Conservation (phyloP, 2,329 filamentous ascomycete species). For the Ampelomyces quisqualis region DNA sequence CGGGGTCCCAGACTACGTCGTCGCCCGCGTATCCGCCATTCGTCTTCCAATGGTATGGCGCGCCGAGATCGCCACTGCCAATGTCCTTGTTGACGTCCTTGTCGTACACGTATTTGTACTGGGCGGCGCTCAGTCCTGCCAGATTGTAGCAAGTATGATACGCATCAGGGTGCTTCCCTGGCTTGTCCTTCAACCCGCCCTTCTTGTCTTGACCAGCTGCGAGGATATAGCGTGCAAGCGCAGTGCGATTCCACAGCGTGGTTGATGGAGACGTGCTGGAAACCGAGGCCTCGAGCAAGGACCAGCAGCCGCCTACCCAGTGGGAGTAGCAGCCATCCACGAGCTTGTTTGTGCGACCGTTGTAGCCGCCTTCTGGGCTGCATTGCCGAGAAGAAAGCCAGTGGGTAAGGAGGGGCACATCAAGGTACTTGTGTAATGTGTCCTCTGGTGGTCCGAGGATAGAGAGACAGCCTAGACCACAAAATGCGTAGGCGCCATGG, state of each 20-base stretch:
- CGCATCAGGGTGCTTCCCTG: constrained; percentile 79
- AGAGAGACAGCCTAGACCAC: constrained; percentile 83
- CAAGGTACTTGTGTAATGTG: constrained; percentile 72
- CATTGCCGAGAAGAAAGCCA: constrained; percentile 92
- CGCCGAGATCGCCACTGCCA: constrained; percentile 33
- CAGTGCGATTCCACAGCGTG: constrained; percentile 74
- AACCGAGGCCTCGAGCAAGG: constrained; percentile 76
- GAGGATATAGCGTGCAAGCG: constrained; percentile 84
- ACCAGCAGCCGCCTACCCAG: constrained; percentile 96
- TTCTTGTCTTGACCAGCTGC: constrained; percentile 78
- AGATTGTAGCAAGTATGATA: constrained; percentile 95
- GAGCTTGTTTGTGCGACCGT: constrained; percentile 93
- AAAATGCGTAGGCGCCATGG: constrained; percentile 96
- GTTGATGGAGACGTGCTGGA: constrained; percentile 24
- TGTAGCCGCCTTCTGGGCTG: constrained; percentile 87
- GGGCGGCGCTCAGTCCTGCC: constrained; percentile 77
- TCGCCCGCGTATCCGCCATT: constrained; percentile 53
- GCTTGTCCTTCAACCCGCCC: constrained; percentile 91
- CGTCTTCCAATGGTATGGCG: constrained; percentile 49
- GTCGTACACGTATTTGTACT: constrained; percentile 62
- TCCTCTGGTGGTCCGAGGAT: constrained; percentile 78
- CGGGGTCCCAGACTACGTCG: constrained; percentile 62
- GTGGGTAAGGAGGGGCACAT: constrained; percentile 73
- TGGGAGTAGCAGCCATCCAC: constrained; percentile 98
- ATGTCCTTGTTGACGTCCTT: constrained; percentile 37